Base-by-base conservation (phyloP, 805 yeast genomes). In the Saturnispora quitensis region DNA sequence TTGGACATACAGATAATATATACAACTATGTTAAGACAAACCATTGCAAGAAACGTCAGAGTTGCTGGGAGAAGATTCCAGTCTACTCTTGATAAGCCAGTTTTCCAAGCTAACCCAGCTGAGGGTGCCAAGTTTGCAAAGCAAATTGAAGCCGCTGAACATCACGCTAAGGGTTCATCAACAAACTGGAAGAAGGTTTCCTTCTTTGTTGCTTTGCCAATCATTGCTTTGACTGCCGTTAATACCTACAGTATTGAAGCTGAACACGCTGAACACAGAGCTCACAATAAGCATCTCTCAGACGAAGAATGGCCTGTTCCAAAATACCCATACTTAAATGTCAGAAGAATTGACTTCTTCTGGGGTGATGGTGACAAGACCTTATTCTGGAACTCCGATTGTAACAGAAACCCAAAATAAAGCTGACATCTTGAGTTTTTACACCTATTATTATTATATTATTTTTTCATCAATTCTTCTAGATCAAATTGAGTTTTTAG, bases 321-420 rank as follows among this genome's bases (percentile, higher is more conserved):
- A 72, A 38, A 43, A 38, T 87, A 87, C 76, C 90, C 83, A 63
- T 93, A 81, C 81, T 90, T 85, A 78, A 93, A 93, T 79, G 70
- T 89, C 62, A 88, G 98, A 81, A 68, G 70, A 67, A 84, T 81
- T 70, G 83, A 86, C 68, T 91, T 80, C 80, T 91, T 89, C 84
- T 93, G 98, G 98, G 99, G 99, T 68, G 91, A 93, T 68, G 98
- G 99, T 69, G 96, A 90, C 78, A 83, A 87, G 80, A 89, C 98
- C 57, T 74, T 85, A 68, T 93, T 93, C 86, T 93, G 99, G 99
- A 89, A 89, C 77, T 77, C 87, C 50, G 86, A 81, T 64, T 79
- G 86, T 67, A 91, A 91, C 86, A 88, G 96, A 80, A 87, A 87
- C 76, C 72, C 85, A 64, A 75, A 50, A 48, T 51, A 58, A 40